phyloP scores from a whole-genome alignment of 2,329 filamentous ascomycete genomes.

The Diplodia scrobiculata region DNA sequence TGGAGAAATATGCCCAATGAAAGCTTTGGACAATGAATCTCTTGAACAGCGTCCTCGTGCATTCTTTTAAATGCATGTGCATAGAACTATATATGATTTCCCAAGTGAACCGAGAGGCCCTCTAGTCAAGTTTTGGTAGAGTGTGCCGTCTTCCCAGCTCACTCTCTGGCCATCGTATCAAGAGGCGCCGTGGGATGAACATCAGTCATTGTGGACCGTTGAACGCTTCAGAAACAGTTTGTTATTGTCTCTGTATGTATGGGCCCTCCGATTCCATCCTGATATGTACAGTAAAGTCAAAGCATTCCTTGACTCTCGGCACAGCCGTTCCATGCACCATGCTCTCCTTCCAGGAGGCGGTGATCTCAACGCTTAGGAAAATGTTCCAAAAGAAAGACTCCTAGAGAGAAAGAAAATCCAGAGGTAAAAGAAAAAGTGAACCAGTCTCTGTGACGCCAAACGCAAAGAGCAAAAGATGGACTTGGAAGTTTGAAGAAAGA shows the following conservation, averaged over 20 bases:
- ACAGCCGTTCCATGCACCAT: not conserved
- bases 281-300: not conserved
- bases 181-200: too few species aligned
- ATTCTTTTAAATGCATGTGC: too few species aligned
- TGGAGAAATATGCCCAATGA: too few species aligned
- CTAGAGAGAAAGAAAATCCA: not conserved
- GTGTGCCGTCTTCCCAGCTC: too few species aligned
- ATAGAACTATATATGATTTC: too few species aligned
- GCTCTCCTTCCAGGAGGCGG: not conserved
- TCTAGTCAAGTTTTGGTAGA: too few species aligned
- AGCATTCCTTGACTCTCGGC: not conserved
- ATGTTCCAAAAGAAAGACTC: not conserved
- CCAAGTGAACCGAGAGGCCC: too few species aligned
- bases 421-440: not conserved
- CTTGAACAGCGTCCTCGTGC: too few species aligned
- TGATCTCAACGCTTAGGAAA: not conserved
- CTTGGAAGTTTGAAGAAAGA: not conserved
- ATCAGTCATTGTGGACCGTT: too few species aligned
- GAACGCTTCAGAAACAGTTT: not conserved
- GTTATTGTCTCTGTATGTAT: not conserved
- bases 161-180: too few species aligned
- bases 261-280: constrained; percentile 1
- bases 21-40: too few species aligned
- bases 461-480: not conserved
- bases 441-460: too few species aligned